Conservation (phyloP, 2,329 filamentous ascomycete species). For the Chaetomiaceae sp. region DNA sequence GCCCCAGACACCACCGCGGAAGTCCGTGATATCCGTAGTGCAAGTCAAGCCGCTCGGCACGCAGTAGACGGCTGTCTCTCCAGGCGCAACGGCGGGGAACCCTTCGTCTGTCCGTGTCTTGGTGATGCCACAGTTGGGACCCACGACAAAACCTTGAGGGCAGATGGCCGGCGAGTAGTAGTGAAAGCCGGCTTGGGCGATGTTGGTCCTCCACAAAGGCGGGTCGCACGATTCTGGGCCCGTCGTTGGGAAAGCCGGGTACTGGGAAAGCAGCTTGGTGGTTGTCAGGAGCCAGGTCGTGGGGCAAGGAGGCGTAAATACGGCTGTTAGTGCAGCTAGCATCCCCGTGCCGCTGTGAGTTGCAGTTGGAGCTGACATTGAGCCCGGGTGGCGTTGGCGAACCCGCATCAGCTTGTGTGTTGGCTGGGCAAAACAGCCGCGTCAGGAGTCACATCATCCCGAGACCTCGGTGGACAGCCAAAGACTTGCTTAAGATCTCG, state of each 20-base stretch:
- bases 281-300: slow-evolving; percentile 39
- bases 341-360: slow-evolving; percentile 29
- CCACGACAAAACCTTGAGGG: slow-evolving; percentile 35
- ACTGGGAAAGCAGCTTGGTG: slow-evolving; percentile 37
- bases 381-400: slow-evolving; percentile 7
- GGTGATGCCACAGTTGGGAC: slow-evolving; percentile 29
- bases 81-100: slow-evolving; percentile 29
- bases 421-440: neutral
- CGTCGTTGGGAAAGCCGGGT: slow-evolving; percentile 33
- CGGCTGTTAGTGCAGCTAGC: slow-evolving; percentile 37
- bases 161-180: slow-evolving; percentile 41
- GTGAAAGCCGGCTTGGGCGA: slow-evolving; percentile 34
- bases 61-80: slow-evolving; percentile 33
- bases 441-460: slow-evolving; percentile 1
- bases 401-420: slow-evolving; percentile 8
- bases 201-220: slow-evolving; percentile 34
- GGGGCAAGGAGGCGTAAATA: slow-evolving; percentile 39
- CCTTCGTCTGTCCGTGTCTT: slow-evolving; percentile 29
- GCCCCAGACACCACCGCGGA: slow-evolving; percentile 38
- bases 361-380: slow-evolving; percentile 21
- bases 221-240: slow-evolving; percentile 34
- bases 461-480: neutral
- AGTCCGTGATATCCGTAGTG: slow-evolving; percentile 39
- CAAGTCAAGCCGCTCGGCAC: slow-evolving; percentile 36
- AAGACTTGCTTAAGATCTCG: slow-evolving; percentile 8